phyloP scores from a whole-genome alignment of 768 basidiomycete species.

The Tulasnella sp. region DNA sequence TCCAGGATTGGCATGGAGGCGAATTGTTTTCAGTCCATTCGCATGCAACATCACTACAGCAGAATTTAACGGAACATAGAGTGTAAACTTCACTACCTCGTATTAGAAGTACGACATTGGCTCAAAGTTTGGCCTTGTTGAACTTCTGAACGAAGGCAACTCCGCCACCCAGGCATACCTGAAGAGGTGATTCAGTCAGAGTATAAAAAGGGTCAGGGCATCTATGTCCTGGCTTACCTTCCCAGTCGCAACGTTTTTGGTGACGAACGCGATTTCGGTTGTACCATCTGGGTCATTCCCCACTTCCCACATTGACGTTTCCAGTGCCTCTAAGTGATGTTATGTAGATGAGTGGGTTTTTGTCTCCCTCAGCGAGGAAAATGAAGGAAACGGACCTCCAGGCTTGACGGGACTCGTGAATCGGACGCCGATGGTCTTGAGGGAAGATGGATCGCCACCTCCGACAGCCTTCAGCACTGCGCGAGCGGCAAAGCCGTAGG shows the following conservation, averaged over 20 bases:
- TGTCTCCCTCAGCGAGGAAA: neutral
- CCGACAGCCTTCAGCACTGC: slow-evolving; percentile 57
- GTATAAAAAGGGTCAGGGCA: neutral
- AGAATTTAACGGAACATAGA: too few species aligned
- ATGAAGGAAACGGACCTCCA: slow-evolving; percentile 35
- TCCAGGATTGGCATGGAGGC: too few species aligned
- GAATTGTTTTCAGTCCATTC: too few species aligned
- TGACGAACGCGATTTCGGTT: slow-evolving; percentile 49
- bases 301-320: slow-evolving; percentile 72
- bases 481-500: slow-evolving; percentile 74
- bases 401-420: slow-evolving; percentile 81
- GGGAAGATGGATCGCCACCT: slow-evolving; percentile 45
- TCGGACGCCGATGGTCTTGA: slow-evolving; percentile 59
- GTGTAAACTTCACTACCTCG: too few species aligned
- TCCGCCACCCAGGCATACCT: slow-evolving; percentile 1
- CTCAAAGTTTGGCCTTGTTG: neutral
- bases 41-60: too few species aligned
- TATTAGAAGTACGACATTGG: too few species aligned
- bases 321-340: slow-evolving; percentile 39
- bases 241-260: slow-evolving; percentile 47
- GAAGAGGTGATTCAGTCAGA: neutral
- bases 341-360: neutral
- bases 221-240: slow-evolving; percentile 34
- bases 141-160: slow-evolving; percentile 5
- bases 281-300: slow-evolving; percentile 52